A percentile compares a stretch with the other conserved stretches of the same genome.
Evolutionary conservation across 441 rosid genomes (phyloP).

Genomic region (Jatropha podagrica): DNA sequence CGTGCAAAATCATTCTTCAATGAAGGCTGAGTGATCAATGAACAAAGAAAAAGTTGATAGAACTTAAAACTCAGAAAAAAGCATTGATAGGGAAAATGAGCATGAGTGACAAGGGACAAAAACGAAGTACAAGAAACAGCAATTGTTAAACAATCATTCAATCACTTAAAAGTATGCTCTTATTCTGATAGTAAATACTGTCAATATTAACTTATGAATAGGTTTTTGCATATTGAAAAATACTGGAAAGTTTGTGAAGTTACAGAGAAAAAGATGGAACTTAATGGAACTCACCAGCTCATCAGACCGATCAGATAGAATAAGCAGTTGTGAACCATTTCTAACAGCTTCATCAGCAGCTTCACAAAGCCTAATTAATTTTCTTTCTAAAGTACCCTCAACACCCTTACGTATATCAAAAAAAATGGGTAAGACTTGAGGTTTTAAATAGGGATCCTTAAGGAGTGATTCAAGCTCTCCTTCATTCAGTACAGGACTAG

Average conservation of each 20-base stretch:
- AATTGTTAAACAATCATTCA: neutral
- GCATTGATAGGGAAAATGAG: neutral
- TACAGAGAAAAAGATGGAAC: neutral
- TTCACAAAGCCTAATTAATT: slow-evolving; percentile 74
- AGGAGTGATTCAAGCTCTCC: slow-evolving; percentile 81
- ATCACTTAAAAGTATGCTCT: neutral
- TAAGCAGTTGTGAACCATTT: slow-evolving; percentile 92
- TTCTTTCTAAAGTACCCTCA: slow-evolving; percentile 86
- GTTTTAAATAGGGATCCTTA: slow-evolving; percentile 69
- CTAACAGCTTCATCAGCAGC: slow-evolving; percentile 99
- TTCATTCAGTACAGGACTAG: slow-evolving; percentile 91
- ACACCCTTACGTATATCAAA: slow-evolving; percentile 92
- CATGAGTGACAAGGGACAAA: neutral
- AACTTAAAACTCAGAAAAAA: neutral
- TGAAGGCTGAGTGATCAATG: neutral
- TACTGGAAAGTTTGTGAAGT: neutral
- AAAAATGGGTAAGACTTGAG: slow-evolving; percentile 67
- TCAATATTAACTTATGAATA: neutral
- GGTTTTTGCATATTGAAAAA: neutral
- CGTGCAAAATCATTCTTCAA: neutral
- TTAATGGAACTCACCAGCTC: slow-evolving; percentile 50
- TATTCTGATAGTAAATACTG: neutral
- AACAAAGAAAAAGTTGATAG: too few species aligned
- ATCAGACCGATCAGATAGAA: slow-evolving; percentile 87
- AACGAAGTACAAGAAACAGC: neutral